Percentiles rank a stretch among this genome's conserved stretches.
Evolutionary conservation across 2,329 filamentous ascomycete genomes (phyloP).

Genomic region (Fusarium denticulatum): DNA sequence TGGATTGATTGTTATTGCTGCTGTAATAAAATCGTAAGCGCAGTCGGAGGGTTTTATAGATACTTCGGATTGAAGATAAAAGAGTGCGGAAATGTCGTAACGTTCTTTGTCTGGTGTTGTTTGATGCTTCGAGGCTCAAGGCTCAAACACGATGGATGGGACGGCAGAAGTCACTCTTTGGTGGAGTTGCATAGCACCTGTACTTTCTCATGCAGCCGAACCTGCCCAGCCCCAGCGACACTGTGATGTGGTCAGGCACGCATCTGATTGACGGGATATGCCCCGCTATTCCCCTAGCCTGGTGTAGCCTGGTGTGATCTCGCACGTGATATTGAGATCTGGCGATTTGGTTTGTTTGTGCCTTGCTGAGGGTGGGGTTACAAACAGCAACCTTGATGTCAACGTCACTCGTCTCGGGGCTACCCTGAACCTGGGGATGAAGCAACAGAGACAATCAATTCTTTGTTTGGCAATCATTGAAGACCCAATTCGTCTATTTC

Average conservation of each 20-base stretch:
- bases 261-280: conserved; percentile 28
- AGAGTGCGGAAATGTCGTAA: conserved; percentile 16
- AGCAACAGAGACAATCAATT: background rate
- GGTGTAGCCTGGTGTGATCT: conserved; percentile 31
- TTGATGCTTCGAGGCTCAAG: conserved; percentile 38
- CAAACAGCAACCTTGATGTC: conserved; percentile 42
- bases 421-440: conserved; percentile 34
- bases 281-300: conserved; percentile 27
- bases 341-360: conserved; percentile 38
- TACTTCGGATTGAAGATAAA: conserved; percentile 18
- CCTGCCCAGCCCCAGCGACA: conserved; percentile 30
- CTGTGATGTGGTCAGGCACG: conserved; percentile 24
- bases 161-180: conserved; percentile 48
- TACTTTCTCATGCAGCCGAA: conserved; percentile 48
- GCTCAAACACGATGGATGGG: conserved; percentile 30
- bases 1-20: conserved; percentile 28
- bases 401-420: conserved; percentile 32
- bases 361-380: conserved; percentile 35
- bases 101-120: conserved; percentile 39
- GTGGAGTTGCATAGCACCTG: conserved; percentile 48
- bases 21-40: conserved; percentile 19
- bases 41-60: conserved; percentile 12
- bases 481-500: background rate
- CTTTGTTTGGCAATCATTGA: background rate
- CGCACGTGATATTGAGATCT: conserved; percentile 38